A percentile compares a stretch with the other conserved stretches of the same genome.
These are phyloP conservation scores for Magnolia kwangsiensis DNA, from an alignment of 164 flowering plant genomes.

Conservation along the genomic window DNA sequence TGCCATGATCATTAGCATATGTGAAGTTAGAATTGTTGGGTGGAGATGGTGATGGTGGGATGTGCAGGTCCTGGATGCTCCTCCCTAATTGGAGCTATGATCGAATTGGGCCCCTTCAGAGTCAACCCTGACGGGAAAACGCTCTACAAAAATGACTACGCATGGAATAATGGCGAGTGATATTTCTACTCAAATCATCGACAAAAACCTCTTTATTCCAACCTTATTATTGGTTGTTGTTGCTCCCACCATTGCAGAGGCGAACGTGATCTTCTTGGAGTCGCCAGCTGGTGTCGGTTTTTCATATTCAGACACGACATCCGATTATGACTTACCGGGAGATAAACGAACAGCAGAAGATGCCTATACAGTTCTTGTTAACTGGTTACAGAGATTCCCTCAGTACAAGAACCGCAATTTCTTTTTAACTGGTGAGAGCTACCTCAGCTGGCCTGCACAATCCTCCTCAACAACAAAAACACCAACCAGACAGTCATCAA, in stretches of 20 bases:
- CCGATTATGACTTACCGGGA: constrained; percentile 23
- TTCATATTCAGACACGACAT: constrained; percentile 30
- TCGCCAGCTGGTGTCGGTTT: constrained; percentile 42
- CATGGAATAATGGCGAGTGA: constrained; percentile 26
- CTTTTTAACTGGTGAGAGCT: constrained; percentile 32
- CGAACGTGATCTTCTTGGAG: constrained; percentile 39
- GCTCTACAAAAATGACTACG: constrained; percentile 13
- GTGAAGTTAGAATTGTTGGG: too few relatives aligned
- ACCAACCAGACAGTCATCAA: constrained; percentile 27
- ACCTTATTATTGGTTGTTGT: too few relatives aligned
- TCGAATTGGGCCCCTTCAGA: constrained; percentile 28
- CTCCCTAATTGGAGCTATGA: constrained; percentile 25
- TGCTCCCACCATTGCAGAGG: constrained; percentile 15
- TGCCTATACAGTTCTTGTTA: constrained; percentile 20
- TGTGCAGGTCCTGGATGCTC: constrained; percentile 29
- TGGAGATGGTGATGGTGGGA: not conserved
- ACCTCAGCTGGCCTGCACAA: constrained; percentile 31
- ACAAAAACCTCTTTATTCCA: too few relatives aligned
- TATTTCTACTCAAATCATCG: not conserved
- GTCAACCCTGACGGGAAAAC: constrained; percentile 23
- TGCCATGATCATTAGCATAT: too few relatives aligned
- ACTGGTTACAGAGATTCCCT: constrained; percentile 34
- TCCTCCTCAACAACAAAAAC: constrained; percentile 23
- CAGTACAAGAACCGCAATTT: constrained; percentile 33
- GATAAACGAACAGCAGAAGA: constrained; percentile 30